These are phyloP conservation scores for Colletotrichum zoysiae DNA, from an alignment of 2,329 filamentous ascomycete species.

Conservation along the genomic window DNA sequence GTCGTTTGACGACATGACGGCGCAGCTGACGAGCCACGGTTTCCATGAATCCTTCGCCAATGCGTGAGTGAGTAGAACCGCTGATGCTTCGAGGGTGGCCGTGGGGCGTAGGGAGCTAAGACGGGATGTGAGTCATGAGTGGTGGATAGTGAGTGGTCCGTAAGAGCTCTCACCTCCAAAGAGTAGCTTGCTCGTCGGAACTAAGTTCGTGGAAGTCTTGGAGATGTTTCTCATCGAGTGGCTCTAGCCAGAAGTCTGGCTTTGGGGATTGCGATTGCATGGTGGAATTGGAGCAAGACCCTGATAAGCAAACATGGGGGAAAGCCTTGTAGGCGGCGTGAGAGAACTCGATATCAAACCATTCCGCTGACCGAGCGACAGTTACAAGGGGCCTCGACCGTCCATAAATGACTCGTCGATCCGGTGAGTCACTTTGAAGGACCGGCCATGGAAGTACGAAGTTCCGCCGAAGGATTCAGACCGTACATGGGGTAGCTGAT, in stretches of 20 bases:
- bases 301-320: neutral
- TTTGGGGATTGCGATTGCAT: neutral
- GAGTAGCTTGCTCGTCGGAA: conserved; percentile 7
- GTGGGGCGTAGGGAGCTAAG: neutral
- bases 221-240: conserved; percentile 8
- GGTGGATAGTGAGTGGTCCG: neutral
- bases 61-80: neutral
- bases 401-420: neutral
- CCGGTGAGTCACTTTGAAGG: neutral
- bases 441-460: neutral
- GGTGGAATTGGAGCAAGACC: neutral
- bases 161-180: conserved; percentile 15
- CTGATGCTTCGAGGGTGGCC: neutral
- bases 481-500: neutral
- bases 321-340: neutral
- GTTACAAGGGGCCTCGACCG: neutral
- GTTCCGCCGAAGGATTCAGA: neutral
- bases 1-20: conserved; percentile 7
- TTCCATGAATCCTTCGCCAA: neutral
- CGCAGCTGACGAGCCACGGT: conserved; percentile 20
- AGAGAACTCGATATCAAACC: neutral
- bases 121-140: neutral
- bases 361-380: neutral
- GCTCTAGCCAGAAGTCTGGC: conserved; percentile 21
- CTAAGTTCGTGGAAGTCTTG: conserved; percentile 22